Evolutionary conservation across 768 basidiomycete genomes (phyloP).

Genomic region (Termitomyces sp.): DNA sequence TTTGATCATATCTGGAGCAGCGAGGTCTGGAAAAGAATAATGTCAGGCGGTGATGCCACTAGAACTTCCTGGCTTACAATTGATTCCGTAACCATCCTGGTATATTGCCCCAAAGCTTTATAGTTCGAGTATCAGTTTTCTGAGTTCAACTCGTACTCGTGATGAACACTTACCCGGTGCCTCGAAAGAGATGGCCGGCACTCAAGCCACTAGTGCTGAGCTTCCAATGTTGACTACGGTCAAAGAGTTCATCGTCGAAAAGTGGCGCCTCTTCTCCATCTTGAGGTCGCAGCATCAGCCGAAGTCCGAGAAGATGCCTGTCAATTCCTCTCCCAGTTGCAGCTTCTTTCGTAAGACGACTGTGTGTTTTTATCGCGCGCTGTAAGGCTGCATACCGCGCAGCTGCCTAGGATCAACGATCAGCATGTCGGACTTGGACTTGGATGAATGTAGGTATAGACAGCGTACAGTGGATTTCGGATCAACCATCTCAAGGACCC

Average conservation of each 20-base stretch:
- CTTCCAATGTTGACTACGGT: constrained; percentile 77
- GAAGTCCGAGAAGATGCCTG: constrained; percentile 85
- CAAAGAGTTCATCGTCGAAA: constrained; percentile 78
- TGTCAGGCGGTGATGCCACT: background rate
- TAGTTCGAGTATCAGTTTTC: background rate
- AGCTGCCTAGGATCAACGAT: constrained; percentile 22
- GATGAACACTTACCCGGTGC: constrained; percentile 62
- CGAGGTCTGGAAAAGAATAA: constrained; percentile 55
- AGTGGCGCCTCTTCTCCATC: constrained; percentile 56
- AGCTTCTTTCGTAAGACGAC: constrained; percentile 68
- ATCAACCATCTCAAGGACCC: constrained; percentile 74
- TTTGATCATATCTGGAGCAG: constrained; percentile 75
- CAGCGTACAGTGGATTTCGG: constrained; percentile 41
- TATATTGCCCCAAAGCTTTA: constrained; percentile 76
- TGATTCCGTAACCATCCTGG: constrained; percentile 90
- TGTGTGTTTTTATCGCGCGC: constrained; percentile 70
- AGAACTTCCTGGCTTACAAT: constrained; percentile 54
- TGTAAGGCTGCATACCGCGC: constrained; percentile 48
- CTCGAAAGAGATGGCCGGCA: constrained; percentile 81
- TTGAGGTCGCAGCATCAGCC: constrained; percentile 52
- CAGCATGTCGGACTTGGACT: background rate
- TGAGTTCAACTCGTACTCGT: background rate
- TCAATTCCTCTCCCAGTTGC: constrained; percentile 84
- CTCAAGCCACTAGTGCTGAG: constrained; percentile 88
- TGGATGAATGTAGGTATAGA: background rate